phyloP scores from a whole-genome alignment of 2,329 filamentous ascomycete genomes.

The Curvularia hawaiiensis region DNA sequence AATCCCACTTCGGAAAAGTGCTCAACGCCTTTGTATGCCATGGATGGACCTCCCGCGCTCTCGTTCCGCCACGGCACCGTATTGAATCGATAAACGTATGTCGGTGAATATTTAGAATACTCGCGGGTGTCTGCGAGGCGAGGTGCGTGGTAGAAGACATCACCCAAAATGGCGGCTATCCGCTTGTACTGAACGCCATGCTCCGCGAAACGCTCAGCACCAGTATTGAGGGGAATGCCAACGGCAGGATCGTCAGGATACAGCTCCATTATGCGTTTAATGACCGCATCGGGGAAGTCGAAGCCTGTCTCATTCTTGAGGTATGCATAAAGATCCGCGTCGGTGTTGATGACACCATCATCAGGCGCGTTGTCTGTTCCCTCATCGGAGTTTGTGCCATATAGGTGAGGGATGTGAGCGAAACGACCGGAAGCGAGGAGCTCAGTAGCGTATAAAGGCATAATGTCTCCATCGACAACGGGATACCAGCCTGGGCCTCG shows the following conservation, averaged over 20 bases:
- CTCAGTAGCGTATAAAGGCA: slow-evolving; percentile 58
- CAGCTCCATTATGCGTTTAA: slow-evolving; percentile 40
- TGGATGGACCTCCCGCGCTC: slow-evolving; percentile 50
- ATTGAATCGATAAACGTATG: slow-evolving; percentile 69
- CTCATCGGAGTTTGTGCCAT: slow-evolving; percentile 70
- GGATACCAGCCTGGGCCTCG: slow-evolving; percentile 50
- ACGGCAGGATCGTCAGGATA: slow-evolving; percentile 44
- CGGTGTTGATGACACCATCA: slow-evolving; percentile 62
- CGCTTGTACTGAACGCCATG: slow-evolving; percentile 59
- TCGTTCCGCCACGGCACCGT: slow-evolving; percentile 41
- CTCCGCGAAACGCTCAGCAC: slow-evolving; percentile 37
- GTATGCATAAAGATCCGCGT: slow-evolving; percentile 52
- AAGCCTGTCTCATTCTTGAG: slow-evolving; percentile 44
- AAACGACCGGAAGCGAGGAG: slow-evolving; percentile 64
- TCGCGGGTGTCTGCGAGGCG: slow-evolving; percentile 51
- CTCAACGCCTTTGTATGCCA: slow-evolving; percentile 53
- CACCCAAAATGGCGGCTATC: slow-evolving; percentile 57
- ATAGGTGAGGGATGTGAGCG: slow-evolving; percentile 66
- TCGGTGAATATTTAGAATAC: slow-evolving; percentile 55
- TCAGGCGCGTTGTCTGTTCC: slow-evolving; percentile 62
- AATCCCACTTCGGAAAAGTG: slow-evolving; percentile 61
- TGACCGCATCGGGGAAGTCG: slow-evolving; percentile 36
- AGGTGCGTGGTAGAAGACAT: slow-evolving; percentile 63
- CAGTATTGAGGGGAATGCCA: slow-evolving; percentile 43
- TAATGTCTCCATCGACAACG: slow-evolving; percentile 62